Conservation (phyloP, 2,329 filamentous ascomycete genomes). For the Exserohilum rostratum region DNA sequence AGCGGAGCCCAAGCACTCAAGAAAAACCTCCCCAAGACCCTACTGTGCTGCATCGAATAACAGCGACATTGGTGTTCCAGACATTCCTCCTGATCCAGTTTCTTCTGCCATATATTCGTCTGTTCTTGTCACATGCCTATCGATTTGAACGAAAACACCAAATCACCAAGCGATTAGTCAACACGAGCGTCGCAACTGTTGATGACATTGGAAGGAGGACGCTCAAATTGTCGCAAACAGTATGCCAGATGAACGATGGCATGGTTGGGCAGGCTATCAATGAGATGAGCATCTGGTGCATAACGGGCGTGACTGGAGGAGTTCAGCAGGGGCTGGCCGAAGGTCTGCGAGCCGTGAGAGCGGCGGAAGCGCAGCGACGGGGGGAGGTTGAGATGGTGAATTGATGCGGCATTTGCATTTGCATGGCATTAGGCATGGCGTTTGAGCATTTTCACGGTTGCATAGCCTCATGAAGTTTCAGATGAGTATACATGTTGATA, state of each 20-base stretch:
- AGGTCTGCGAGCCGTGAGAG: constrained; percentile 57
- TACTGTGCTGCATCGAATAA: constrained; percentile 64
- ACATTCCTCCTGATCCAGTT: constrained; percentile 66
- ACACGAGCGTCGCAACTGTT: constrained; percentile 58
- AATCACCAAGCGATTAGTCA: constrained; percentile 65
- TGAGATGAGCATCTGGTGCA: constrained; percentile 64
- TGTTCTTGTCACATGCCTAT: constrained; percentile 61
- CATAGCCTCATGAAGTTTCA: neutral
- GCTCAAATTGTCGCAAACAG: constrained; percentile 59
- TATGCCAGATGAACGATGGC: constrained; percentile 68
- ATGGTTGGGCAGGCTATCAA: constrained; percentile 65
- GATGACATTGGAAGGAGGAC: constrained; percentile 61
- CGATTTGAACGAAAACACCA: constrained; percentile 70
- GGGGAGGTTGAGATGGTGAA: constrained; percentile 10
- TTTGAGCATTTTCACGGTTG: constrained; percentile 2
- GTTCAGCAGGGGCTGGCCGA: constrained; percentile 68
- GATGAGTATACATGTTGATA: neutral
- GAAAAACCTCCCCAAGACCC: constrained; percentile 24
- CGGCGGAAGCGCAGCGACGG: neutral
- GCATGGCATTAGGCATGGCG: neutral
- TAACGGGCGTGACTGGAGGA: constrained; percentile 69
- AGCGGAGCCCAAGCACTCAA: constrained; percentile 9
- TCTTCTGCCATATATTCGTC: constrained; percentile 65
- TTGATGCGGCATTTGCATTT: neutral
- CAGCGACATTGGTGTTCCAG: constrained; percentile 63